Base-by-base conservation (phyloP, 805 yeast genomes). In the Pichia manshurica region DNA sequence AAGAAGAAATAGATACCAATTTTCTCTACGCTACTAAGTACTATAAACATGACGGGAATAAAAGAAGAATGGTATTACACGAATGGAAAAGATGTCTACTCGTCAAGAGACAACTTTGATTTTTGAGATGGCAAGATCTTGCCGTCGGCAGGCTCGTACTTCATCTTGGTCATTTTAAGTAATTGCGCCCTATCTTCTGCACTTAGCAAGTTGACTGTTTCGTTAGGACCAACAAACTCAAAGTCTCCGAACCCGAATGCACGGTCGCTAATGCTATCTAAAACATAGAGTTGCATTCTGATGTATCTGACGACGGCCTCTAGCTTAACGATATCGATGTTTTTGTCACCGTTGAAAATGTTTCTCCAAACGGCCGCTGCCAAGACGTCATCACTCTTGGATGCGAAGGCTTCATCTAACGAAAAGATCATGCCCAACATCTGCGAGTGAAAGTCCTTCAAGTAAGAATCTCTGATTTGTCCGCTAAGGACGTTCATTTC, bases 181-280 rank as follows among this genome's bases (percentile, higher is more conserved):
- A 83, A 69, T 44, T 70, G 72, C 41, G 68, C 70, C 58, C 78
- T 84, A 66, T 88, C 89, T 42, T 78, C 79, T 38, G 69, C 66
- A 0, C 88, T 79, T 56, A 89, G 71, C 19, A 84, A 85, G 55
- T 76, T 80, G 42, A 91, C 95, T 4, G 82, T 76, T 61, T 81
- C 81, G 62, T 83, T 79, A 12, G 96, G 95, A 10, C 90, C 80
- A 35, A 87, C 84, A 67, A 93, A 93, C 47, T 74, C 75, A 65
- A 90, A 89, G 57, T 82, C 79, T 29, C 99, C 99, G 56, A 86
- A 79, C 1, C 95, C 96, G 70, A 93, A 91, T 56, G 91, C 96
- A 56, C 95, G 75, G 64, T 93, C 99, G 29, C 88, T 77, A 74
- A 88, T 79, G 63, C 82, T 82, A 62, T 84, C 84, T 59, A 93